Base-by-base conservation (phyloP, 2,329 filamentous ascomycete species). In the Amauroascus verrucosus region DNA sequence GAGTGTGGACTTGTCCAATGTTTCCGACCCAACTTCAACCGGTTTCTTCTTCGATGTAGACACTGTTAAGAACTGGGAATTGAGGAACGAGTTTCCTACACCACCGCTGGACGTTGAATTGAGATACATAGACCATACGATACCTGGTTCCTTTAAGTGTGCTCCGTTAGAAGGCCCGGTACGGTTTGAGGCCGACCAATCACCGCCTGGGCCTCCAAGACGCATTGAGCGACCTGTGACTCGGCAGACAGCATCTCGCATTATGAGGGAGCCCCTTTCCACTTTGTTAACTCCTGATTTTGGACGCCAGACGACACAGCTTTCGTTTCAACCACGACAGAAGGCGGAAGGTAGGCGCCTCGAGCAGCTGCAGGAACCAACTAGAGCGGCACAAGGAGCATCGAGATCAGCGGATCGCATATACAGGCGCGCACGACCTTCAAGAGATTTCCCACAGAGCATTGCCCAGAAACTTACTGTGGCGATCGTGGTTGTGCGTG, bases 401-500 rank as follows among this genome's bases (percentile, higher is more conserved):
- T 8, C 20, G 13, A 53, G 32, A n/a, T 13, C 45, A 14, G 28
- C 13, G 24, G 51, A 53, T 32, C 51, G 51, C 16, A 41, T 44
- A 32, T 48, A 22, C 33, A 53, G 43, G 18, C 51, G 51, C n/a
- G 6, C 14, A 4, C 51, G 51, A 6, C 14, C 7, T n/a, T 43
- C 51, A 1, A 43, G 32, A 13, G 49, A 52, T 33, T 52, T 57
- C 20, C 52, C 55, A 3, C 47, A 52, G 18, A 46, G 41, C 8
- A 20, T 41, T 11, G 47, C 38, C n/a, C 65, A 68, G 20, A 70
- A 64, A 30, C 59, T 76, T 28, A 67, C 69, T 54, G 62, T 67
- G 33, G 70, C 72, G 8, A 70, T 76, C 20, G 66, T 71, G 26
- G 71, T 70, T 8, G 65, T 76, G 20, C 69, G 73, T 24, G 65